Evolutionary conservation across 306 rosid species (phyloP), one percentile per base, ranked within the genome.

Genomic region (Rubus idaeus): DNA sequence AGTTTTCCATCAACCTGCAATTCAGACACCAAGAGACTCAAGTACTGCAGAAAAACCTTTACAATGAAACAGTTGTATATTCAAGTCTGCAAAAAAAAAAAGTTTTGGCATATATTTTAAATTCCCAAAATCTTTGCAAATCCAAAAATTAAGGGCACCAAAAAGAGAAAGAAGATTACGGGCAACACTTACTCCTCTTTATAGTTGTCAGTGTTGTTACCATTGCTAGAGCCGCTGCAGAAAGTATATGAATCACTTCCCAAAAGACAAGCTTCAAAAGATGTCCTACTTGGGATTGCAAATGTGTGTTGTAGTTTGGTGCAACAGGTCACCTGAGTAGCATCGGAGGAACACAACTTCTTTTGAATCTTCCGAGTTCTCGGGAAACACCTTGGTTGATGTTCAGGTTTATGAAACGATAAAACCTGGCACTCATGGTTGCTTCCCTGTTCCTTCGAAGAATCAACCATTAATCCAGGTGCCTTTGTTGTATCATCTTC

Each of bases 311-410:
- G 76, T 26, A 58, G 79, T 71, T 79, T 66, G 11, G 74, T 81
- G 41, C 84, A 75, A 47, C 77, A 78, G 57, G 72, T 67, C 66
- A 47, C 49, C 74, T 84, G 84, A 77, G 90, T 74, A 66, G 82
- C 75, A 75, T 87, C 41, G 65, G 83, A 73, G 14, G 89, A 66
- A 61, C 73, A 74, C 21, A 61, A 71, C 82, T 85, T 87, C 86
- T 68, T 89, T 57, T 73, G 88, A 79, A 78, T 75, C 86, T 88
- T 83, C 14, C 82, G 78, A 37, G 79, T 57, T 79, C 75, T 83
- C 12, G 96, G 88, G 70, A 93, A 88, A 78, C 98, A 91, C 65
- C 71, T 82, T 41, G 90, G 80, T 71, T 81, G 84, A 69, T 74
- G 60, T 74, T 85, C 87, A 3, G 87, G 84, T 61, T 78, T 81